Conservation (phyloP, 805 yeast species). For the Ogataea nitratoaversa region DNA sequence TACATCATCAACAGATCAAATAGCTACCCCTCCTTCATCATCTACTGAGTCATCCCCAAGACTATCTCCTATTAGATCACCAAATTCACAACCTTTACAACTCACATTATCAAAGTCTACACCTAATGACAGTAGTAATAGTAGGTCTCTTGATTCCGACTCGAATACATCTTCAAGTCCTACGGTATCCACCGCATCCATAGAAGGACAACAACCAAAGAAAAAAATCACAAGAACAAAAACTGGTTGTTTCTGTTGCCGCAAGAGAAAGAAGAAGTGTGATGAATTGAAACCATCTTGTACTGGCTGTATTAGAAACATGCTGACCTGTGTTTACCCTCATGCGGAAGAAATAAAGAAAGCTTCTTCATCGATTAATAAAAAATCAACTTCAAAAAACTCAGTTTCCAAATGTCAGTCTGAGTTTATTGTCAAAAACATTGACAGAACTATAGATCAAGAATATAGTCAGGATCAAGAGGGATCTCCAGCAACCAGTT, state of each 20-base stretch:
- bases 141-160: neutral
- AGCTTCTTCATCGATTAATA: slow-evolving; percentile 4
- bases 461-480: too few species aligned
- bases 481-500: too few species aligned
- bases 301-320: slow-evolving; percentile 32
- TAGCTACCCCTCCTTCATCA: slow-evolving; percentile 20
- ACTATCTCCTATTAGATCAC: slow-evolving; percentile 6
- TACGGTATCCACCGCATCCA: neutral
- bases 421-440: slow-evolving; percentile 1
- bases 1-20: slow-evolving; percentile 1
- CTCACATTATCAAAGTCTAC: slow-evolving; percentile 1
- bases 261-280: slow-evolving; percentile 36
- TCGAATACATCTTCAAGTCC: too few species aligned
- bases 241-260: slow-evolving; percentile 37
- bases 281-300: slow-evolving; percentile 33
- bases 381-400: slow-evolving; percentile 2
- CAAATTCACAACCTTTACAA: neutral
- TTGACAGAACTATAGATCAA: slow-evolving; percentile 4
- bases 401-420: neutral
- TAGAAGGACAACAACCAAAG: slow-evolving; percentile 6
- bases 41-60: slow-evolving; percentile 21
- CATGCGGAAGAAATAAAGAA: slow-evolving; percentile 16
- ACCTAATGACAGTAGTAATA: too few species aligned
- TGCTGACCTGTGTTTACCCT: slow-evolving; percentile 33
- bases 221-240: slow-evolving; percentile 33